These are phyloP conservation scores for Ophiostoma montium DNA, from an alignment of 2,329 filamentous ascomycete genomes.

Conservation along the genomic window DNA sequence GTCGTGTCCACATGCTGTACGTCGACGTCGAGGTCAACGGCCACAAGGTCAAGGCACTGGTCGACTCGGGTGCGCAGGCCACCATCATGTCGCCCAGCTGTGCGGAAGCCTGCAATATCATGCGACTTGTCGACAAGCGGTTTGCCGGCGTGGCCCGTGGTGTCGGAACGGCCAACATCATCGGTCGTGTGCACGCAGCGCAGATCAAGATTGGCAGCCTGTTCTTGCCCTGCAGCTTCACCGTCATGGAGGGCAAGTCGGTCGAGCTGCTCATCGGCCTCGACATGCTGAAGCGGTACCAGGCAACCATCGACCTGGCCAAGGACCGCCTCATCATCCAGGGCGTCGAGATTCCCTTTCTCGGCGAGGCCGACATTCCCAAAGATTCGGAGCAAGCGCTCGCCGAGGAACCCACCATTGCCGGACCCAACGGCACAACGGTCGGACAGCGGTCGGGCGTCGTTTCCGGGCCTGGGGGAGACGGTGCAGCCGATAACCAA, in stretches of 20 bases:
- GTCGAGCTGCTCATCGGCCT: slow-evolving; percentile 87
- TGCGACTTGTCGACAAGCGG: slow-evolving; percentile 84
- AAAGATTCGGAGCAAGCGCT: slow-evolving; percentile 60
- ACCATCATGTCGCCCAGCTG: slow-evolving; percentile 97
- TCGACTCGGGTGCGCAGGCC: slow-evolving; percentile 92
- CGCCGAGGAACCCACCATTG: slow-evolving; percentile 67
- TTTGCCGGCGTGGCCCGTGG: slow-evolving; percentile 87
- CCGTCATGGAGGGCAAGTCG: slow-evolving; percentile 97
- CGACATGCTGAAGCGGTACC: slow-evolving; percentile 94
- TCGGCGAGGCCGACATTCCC: slow-evolving; percentile 90
- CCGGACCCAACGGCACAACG: slow-evolving; percentile 75
- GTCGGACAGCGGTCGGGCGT: slow-evolving; percentile 76
- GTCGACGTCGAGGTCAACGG: slow-evolving; percentile 92
- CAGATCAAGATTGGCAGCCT: slow-evolving; percentile 85
- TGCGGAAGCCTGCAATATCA: slow-evolving; percentile 85
- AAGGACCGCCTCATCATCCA: slow-evolving; percentile 80
- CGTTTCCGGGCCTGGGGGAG: slow-evolving; percentile 36
- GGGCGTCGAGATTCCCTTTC: slow-evolving; percentile 73
- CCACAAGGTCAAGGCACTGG: slow-evolving; percentile 82
- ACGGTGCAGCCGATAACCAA: not conserved
- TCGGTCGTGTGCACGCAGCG: slow-evolving; percentile 88
- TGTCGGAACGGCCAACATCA: slow-evolving; percentile 86
- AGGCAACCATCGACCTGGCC: slow-evolving; percentile 78
- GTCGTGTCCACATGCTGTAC: slow-evolving; percentile 89
- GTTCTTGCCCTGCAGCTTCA: slow-evolving; percentile 87